These are phyloP conservation scores for Rusavskia elegans DNA, from an alignment of 495 filamentous ascomycete genomes.

Conservation along the genomic window DNA sequence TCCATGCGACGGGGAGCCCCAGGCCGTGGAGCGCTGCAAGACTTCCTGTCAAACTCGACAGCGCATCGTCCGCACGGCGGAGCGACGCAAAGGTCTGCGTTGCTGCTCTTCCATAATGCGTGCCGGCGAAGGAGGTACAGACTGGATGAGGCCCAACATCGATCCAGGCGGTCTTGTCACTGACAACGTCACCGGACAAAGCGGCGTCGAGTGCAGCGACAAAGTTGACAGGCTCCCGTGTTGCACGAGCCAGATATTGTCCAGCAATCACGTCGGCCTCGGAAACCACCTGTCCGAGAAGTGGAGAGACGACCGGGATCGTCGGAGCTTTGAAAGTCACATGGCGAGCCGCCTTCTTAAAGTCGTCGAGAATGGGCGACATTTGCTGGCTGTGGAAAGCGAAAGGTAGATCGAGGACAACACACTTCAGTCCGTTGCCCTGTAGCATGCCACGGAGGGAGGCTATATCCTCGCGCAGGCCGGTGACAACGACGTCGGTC, in stretches of 20 bases:
- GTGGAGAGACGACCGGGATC: conserved; percentile 20
- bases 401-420: conserved; percentile 30
- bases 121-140: conserved; percentile 14
- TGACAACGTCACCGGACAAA: background rate
- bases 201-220: conserved; percentile 14
- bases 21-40: conserved; percentile 36
- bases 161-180: conserved; percentile 15
- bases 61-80: conserved; percentile 26
- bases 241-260: conserved; percentile 16
- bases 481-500: conserved; percentile 44
- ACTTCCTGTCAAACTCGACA: conserved; percentile 35
- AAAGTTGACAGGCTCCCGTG: conserved; percentile 21
- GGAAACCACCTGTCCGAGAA: conserved; percentile 12
- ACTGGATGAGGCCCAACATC: conserved; percentile 29
- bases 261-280: conserved; percentile 7
- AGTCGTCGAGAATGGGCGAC: conserved; percentile 31
- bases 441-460: conserved; percentile 1
- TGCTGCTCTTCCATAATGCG: conserved; percentile 14
- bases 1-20: conserved; percentile 48
- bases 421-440: conserved; percentile 12
- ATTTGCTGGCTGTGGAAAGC: conserved; percentile 40
- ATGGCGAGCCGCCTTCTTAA: conserved; percentile 17
- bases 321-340: conserved; percentile 21
- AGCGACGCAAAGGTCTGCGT: conserved; percentile 29
- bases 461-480: conserved; percentile 25